These are phyloP conservation scores for Xylaria sp. DNA, from an alignment of 2,329 filamentous ascomycete genomes.

Conservation along the genomic window DNA sequence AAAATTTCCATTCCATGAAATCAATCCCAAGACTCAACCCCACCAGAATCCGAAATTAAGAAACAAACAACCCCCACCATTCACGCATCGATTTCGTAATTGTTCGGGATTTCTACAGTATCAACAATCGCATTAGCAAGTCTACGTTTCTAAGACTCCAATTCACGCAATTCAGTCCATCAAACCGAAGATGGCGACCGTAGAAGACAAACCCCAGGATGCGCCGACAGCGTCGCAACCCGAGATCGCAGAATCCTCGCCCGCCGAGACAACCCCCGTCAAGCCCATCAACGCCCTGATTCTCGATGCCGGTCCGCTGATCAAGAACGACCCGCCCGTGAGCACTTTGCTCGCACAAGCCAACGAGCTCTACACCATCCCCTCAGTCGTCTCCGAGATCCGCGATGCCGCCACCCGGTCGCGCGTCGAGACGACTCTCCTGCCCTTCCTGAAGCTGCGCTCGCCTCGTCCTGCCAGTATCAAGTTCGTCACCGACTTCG, in stretches of 20 bases:
- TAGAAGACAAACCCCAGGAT: constrained; percentile 10
- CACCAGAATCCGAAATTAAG: constrained; percentile 22
- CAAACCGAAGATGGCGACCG: constrained; percentile 11
- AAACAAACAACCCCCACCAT: constrained; percentile 5
- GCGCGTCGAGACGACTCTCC: constrained; percentile 75
- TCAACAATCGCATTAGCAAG: not conserved
- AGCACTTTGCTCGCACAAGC: constrained; percentile 75
- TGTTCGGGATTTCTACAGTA: no score
- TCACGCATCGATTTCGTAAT: no score
- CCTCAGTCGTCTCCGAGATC: constrained; percentile 83
- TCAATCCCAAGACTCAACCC: constrained; percentile 9
- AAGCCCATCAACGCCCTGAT: constrained; percentile 80
- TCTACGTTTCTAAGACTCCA: not conserved
- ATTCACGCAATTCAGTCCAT: not conserved
- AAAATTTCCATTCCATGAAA: constrained; percentile 23
- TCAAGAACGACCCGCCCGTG: constrained; percentile 84
- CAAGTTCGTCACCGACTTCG: constrained; percentile 76
- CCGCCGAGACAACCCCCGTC: constrained; percentile 9
- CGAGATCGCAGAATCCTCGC: not conserved
- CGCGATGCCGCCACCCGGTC: constrained; percentile 74
- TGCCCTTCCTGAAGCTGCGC: constrained; percentile 77
- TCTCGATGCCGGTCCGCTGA: constrained; percentile 85
- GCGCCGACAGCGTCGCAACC: constrained; percentile 13
- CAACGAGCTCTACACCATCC: constrained; percentile 74
- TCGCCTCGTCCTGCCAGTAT: constrained; percentile 71